Base-by-base conservation (phyloP, 2,329 filamentous ascomycete genomes). In the Paraconiothyrium sp. region DNA sequence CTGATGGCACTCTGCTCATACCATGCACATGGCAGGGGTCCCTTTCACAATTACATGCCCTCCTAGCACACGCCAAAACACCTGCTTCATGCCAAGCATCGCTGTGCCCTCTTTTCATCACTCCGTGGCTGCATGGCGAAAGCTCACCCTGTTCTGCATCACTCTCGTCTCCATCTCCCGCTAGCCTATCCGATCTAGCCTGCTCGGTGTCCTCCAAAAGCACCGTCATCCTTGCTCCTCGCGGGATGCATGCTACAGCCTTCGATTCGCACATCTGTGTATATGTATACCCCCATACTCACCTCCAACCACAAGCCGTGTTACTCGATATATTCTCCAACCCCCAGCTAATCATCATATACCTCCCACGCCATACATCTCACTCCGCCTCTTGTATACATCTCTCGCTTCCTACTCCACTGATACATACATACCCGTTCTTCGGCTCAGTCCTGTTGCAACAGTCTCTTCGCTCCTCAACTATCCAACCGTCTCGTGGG, bases 261-360 rank as follows among this genome's bases (percentile, higher is more conserved):
- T 67, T 70, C 66, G 51, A 69, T 68, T 68, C 67, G 66, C 59
- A 68, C 67, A 65, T 67, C 39, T 56, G 43, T 63, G 58, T 73
- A 73, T 77, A 76, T 76, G 69, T 74, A 76, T 69, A 72, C 72
- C 72, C 71, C 72, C 72, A 69, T 64, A 22, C 54, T 68, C 66
- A 69, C 67, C 70, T 69, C 67, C 67, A 70, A 73, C 64, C 68
- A 69, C 60, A 64, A 32, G 61, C 51, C 61, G 59, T 50, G 60
- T 67, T 64, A 62, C 70, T 65, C 67, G 66, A 71, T 65, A 67
- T 67, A 64, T 64, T 68, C 65, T 69, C 69, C 73, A 72, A 63
- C 68, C 64, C 61, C 59, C 57, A 56, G 62, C 61, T 63, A 62
- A 71, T 74, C 63, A 72, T 65, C 67, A 68, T 59, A 62, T 68